Evolutionary conservation across 129 eudicot genomes (phyloP).

Genomic region (Artemisia annua): DNA sequence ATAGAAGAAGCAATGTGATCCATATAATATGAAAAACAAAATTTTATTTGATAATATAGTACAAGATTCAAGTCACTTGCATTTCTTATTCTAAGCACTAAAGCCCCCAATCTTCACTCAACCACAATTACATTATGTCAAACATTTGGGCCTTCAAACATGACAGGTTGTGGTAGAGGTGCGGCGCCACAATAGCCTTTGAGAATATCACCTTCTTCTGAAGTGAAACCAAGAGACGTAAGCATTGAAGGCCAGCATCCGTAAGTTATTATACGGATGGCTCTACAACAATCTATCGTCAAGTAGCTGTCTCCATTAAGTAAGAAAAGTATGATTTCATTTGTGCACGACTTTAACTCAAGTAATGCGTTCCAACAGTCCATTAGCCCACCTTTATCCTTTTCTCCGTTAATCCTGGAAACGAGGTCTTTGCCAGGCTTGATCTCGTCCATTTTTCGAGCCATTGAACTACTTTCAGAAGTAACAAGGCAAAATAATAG

Average conservation of each 20-base stretch:
- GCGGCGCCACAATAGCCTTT: constrained; percentile 55
- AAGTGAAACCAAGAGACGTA: constrained; percentile 55
- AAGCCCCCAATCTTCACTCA: background rate
- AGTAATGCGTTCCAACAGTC: constrained; percentile 59
- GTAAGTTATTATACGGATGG: constrained; percentile 49
- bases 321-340: constrained; percentile 61
- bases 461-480: background rate
- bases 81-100: constrained; percentile 13
- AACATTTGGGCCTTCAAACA: constrained; percentile 14
- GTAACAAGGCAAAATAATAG: constrained; percentile 22
- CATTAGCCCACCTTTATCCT: constrained; percentile 23
- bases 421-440: constrained; percentile 9
- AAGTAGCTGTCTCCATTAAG: constrained; percentile 69
- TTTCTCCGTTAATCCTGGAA: constrained; percentile 33
- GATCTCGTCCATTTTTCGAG: background rate
- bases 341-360: constrained; percentile 59
- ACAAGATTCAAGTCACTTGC: constrained; percentile 1
- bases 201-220: constrained; percentile 56
- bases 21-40: background rate
- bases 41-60: background rate
- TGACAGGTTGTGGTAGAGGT: constrained; percentile 29
- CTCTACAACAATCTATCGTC: constrained; percentile 58
- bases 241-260: constrained; percentile 79
- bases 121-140: constrained; percentile 9
- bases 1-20: too few relatives aligned